phyloP scores from a whole-genome alignment of 441 rosid genomes.

The Croton laevigatus region DNA sequence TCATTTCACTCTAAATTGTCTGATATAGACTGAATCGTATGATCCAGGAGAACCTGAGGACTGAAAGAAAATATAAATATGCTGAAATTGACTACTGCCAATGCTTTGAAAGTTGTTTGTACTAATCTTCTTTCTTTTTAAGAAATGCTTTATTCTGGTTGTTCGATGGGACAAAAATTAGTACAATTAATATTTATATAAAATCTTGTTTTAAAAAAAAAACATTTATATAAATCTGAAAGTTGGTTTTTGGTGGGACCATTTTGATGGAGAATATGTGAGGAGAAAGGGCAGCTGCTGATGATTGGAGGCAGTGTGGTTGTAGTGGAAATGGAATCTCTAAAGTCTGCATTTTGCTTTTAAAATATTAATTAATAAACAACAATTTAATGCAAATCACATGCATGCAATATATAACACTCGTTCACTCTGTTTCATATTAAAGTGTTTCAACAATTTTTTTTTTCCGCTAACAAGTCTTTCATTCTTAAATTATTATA shows the following conservation, averaged over 20 bases:
- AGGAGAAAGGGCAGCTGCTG: neutral
- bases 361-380: no score
- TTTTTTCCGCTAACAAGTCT: no score
- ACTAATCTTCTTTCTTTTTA: neutral
- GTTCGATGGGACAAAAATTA: neutral
- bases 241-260: neutral
- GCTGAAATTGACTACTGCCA: neutral
- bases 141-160: neutral
- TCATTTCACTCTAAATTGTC: neutral
- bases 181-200: no score
- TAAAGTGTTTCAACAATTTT: no score
- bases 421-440: no score
- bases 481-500: no score
- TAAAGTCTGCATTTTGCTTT: no score
- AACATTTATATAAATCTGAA: no score
- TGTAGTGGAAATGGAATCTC: neutral
- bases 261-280: neutral
- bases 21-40: neutral
- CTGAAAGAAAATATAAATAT: neutral
- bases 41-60: neutral
- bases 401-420: neutral
- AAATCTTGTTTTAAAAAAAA: no score
- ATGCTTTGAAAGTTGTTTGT: neutral
- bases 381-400: neutral
- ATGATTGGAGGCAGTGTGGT: neutral